Base-by-base conservation (phyloP, 768 basidiomycete genomes). In the Auricularia sp. region DNA sequence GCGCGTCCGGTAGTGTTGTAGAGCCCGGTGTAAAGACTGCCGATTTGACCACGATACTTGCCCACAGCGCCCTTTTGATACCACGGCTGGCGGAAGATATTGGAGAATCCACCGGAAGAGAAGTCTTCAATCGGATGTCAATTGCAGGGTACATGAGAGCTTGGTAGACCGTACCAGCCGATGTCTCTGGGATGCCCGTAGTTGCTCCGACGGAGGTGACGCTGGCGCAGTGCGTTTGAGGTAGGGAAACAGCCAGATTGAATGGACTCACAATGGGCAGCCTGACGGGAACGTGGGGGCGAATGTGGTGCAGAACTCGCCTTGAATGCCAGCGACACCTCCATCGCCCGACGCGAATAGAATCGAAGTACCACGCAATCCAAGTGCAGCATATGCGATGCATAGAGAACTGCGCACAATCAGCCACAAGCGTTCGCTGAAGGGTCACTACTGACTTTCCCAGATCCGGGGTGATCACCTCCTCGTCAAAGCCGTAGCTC, bases 141-240 rank as follows among this genome's bases (percentile, higher is more conserved):
- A 62, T 71, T 60, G 35, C 68, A 69, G 4, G 69, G 67, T 62
- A 66, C 62, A 10, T 67, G 68, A 21, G 35, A 29, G 36, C 61
- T 60, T 6, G 51, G 29, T n/a, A 61, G 43, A 5, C 67, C 67
- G 18, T 62, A 42, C 39, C 8, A 14, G 39, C 39, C 12, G 39
- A 42, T 8, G 39, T 42, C 12, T 42, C 39, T 14, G 39, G 39
- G 39, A 42, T 42, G 8, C 39, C 39, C 2, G 39, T 42, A 10
- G 76, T 77, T 1, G 73, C 74, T 14, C 77, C 76, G 56, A 77
- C 75, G 34, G 72, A 73, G 63, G 75, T 75, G 56, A 76, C 64
- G 69, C 73, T 76, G 43, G 1, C 51, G 33, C 35, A 53, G n/a
- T 60, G 8, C 35, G 62, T 61, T 29, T 7, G 47, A 33, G 7